Base-by-base conservation (phyloP, 1,284 basidiomycete genomes). In the Ceratobasidium sp. region DNA sequence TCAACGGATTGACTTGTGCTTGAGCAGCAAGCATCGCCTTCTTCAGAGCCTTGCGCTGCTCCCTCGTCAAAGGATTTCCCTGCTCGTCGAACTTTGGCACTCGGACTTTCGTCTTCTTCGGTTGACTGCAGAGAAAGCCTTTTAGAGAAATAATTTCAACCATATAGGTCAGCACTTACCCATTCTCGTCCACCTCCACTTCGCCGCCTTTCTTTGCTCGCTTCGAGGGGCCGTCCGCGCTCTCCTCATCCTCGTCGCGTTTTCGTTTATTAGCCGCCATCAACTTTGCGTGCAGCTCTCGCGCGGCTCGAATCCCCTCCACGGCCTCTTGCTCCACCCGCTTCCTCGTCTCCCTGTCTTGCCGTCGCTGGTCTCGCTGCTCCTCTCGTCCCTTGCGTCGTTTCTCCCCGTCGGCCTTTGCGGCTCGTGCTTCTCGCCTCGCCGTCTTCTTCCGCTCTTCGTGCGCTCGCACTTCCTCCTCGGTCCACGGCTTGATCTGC, bases 391-490 rank as follows among this genome's bases (percentile, higher is more conserved):
- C 68, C 7, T 41, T 60, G 12, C 50, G 46, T 41, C 60, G 41
- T 60, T 74, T 74, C 20, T 55, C 71, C 20, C 46, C 59, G 55
- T 65, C 71, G 33, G 60, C 50, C 60, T 74, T 74, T 8, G 44
- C 48, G 4, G 71, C 71, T 12, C 71, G 16, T 35, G 71, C 71
- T 18, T 74, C 71, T 23, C 71, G 71, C 48, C 71, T 48, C 60
- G 46, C 27, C 18, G 48, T 44, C 71, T 74, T 74, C 55, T 74
- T 74, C 46, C 71, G 59, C 48, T 74, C 71, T 46, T 74, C 71
- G 59, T 74, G 71, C 33, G 71, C 60, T 35, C 66, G 41, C 46
- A 71, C 68, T 50, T 79, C 79, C 65, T 75, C 66, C 5, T 78
- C 75, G 12, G 65, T 76, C 78, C 77, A 77, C 46, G 77, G 77